Conservation (phyloP, 768 basidiomycete species). For the Phylloporus rhodoxanthus region DNA sequence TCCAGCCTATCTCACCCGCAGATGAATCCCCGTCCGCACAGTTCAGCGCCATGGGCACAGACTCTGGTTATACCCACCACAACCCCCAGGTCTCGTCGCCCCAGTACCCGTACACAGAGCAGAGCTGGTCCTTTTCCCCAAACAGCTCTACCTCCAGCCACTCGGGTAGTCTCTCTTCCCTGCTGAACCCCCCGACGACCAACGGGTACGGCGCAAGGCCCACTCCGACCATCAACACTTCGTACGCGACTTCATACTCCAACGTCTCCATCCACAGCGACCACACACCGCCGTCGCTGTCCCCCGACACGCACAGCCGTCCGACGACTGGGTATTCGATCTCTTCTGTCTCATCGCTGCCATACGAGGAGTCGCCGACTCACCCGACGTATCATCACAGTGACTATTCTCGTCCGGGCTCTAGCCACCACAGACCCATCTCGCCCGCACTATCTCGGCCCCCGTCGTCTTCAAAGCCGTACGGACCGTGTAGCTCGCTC, state of each 20-base stretch:
- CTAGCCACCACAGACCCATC: constrained; percentile 59
- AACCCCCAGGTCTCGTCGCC: constrained; percentile 40
- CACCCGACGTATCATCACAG: constrained; percentile 35
- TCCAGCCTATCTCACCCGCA: constrained; percentile 63
- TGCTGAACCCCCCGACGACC: constrained; percentile 61
- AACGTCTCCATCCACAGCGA: constrained; percentile 63
- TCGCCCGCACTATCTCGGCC: constrained; percentile 67
- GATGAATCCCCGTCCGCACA: constrained; percentile 60
- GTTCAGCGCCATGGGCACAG: constrained; percentile 37
- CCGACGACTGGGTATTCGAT: constrained; percentile 85
- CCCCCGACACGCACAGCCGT: constrained; percentile 67
- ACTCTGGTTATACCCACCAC: constrained; percentile 28
- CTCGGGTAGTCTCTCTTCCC: constrained; percentile 69
- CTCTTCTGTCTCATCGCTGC: constrained; percentile 70
- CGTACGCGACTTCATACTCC: constrained; percentile 62
- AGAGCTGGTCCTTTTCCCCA: constrained; percentile 47
- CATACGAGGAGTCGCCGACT: constrained; percentile 54
- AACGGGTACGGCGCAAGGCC: constrained; percentile 45
- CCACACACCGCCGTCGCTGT: constrained; percentile 64
- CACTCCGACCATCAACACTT: constrained; percentile 65
- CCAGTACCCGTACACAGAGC: constrained; percentile 61
- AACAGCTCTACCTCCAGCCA: constrained; percentile 56
- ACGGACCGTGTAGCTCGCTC: constrained; percentile 45
- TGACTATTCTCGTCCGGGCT: constrained; percentile 70
- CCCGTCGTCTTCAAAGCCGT: constrained; percentile 58